Percentiles rank a stretch among this genome's conserved stretches.
These are phyloP conservation scores for Ogataea pilisensis DNA, from an alignment of 805 yeast genomes.

Conservation along the genomic window DNA sequence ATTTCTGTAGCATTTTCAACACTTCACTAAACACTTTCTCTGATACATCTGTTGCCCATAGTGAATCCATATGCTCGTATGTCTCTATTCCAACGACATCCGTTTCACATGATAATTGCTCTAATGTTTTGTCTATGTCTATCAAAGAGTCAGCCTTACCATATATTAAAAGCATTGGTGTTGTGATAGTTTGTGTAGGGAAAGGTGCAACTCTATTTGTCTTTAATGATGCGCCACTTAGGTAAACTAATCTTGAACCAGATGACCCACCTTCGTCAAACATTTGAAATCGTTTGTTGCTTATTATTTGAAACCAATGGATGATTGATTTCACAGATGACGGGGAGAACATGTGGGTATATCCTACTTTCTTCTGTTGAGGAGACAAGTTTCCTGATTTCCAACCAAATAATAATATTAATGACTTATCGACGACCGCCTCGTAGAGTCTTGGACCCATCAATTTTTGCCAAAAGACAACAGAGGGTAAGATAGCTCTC, in stretches of 20 bases:
- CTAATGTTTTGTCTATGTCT: constrained; percentile 73
- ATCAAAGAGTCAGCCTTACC: constrained; percentile 81
- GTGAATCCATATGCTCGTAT: constrained; percentile 88
- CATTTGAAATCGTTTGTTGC: constrained; percentile 47
- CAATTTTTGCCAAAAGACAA: constrained; percentile 51
- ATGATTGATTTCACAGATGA: constrained; percentile 54
- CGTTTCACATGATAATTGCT: constrained; percentile 52
- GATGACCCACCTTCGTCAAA: constrained; percentile 40
- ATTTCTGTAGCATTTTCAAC: neutral
- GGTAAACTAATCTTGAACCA: constrained; percentile 27
- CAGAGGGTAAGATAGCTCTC: constrained; percentile 69
- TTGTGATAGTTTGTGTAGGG: constrained; percentile 63
- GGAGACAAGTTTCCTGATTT: constrained; percentile 38
- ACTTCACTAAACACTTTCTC: constrained; percentile 34
- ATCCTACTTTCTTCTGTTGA: constrained; percentile 43
- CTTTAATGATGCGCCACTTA: constrained; percentile 24
- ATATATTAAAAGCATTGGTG: constrained; percentile 75
- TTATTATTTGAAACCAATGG: constrained; percentile 46
- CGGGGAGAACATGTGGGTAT: constrained; percentile 50
- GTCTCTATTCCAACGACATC: constrained; percentile 45
- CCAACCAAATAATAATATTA: constrained; percentile 48
- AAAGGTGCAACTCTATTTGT: constrained; percentile 48
- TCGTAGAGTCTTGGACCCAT: constrained; percentile 49
- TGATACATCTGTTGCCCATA: constrained; percentile 78
- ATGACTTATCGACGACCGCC: constrained; percentile 41